Percentiles rank a stretch among this genome's conserved stretches.
Evolutionary conservation across 768 basidiomycete species (phyloP).

Genomic region (Lentinula sp.): DNA sequence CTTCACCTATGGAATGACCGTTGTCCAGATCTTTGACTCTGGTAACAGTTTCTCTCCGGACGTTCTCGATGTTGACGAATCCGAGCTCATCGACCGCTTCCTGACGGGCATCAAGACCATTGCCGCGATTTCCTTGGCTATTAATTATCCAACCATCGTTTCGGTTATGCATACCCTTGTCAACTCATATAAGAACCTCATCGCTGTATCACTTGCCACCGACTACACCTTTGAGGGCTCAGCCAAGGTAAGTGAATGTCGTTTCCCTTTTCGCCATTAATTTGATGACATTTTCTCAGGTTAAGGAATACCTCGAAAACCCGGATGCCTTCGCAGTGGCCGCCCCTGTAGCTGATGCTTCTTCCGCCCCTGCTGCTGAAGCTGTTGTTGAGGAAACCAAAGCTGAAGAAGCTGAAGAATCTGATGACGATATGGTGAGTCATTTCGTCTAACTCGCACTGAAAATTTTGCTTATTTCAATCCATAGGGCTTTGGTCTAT

Average conservation of each 20-base stretch:
- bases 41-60: conserved; percentile 88
- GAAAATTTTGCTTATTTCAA: background rate
- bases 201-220: conserved; percentile 83
- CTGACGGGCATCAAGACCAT: conserved; percentile 90
- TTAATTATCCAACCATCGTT: conserved; percentile 93
- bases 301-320: conserved; percentile 96
- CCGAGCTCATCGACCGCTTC: conserved; percentile 89
- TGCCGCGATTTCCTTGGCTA: conserved; percentile 91
- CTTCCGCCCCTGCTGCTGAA: conserved; percentile 50
- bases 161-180: conserved; percentile 93
- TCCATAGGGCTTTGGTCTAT: conserved; percentile 84
- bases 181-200: conserved; percentile 98
- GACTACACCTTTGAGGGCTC: conserved; percentile 93
- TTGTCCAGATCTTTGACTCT: conserved; percentile 92
- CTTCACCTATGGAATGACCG: conserved; percentile 99
- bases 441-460: background rate
- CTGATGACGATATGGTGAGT: conserved; percentile 85
- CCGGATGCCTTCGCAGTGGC: conserved; percentile 95
- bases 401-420: conserved; percentile 81
- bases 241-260: conserved; percentile 65
- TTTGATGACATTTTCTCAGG: conserved; percentile 36
- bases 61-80: conserved; percentile 91
- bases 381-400: conserved; percentile 63
- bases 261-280: conserved; percentile 6
- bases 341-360: conserved; percentile 54